Conservation (phyloP, 352 stramenopile species). For the Phytophthora lateralis region DNA sequence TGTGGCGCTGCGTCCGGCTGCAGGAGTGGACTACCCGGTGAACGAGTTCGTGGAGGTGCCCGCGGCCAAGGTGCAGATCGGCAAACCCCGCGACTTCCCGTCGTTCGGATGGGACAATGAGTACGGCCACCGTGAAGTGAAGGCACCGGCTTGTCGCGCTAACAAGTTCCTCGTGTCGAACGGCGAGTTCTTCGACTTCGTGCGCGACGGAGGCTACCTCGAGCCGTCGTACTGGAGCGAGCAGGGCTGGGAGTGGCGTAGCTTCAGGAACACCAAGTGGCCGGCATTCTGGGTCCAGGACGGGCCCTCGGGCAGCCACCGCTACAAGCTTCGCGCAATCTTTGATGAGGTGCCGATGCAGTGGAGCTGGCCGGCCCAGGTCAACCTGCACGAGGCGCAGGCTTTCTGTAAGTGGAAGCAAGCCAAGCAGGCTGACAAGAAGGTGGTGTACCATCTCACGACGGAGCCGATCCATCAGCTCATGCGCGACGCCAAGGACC, state of each 20-base stretch:
- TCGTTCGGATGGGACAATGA: constrained; percentile 99
- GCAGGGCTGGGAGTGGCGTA: constrained; percentile 94
- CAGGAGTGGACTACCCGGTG: constrained; percentile 85
- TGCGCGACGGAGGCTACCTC: constrained; percentile 93
- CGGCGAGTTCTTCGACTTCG: constrained; percentile 96
- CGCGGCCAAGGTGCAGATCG: constrained; percentile 73
- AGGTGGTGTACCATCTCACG: constrained; percentile 85
- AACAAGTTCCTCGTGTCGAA: constrained; percentile 95
- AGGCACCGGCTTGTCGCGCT: constrained; percentile 89
- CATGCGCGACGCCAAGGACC: constrained; percentile 74
- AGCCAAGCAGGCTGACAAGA: constrained; percentile 59
- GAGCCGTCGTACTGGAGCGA: constrained; percentile 91
- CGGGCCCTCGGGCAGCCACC: constrained; percentile 92
- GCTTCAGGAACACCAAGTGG: constrained; percentile 96
- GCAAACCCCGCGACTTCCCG: constrained; percentile 92
- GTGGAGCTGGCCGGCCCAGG: constrained; percentile 96
- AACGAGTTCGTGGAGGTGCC: constrained; percentile 90
- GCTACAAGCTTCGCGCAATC: constrained; percentile 94
- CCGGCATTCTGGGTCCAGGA: constrained; percentile 94
- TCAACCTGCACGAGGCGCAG: constrained; percentile 96
- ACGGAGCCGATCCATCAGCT: constrained; percentile 95
- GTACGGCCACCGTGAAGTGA: constrained; percentile 91
- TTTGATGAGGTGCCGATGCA: constrained; percentile 94
- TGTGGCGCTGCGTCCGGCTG: constrained; percentile 64
- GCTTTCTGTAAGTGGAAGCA: constrained; percentile 92